These are phyloP conservation scores for Barbarea vulgaris DNA, from an alignment of 345 rosid genomes.

Conservation along the genomic window DNA sequence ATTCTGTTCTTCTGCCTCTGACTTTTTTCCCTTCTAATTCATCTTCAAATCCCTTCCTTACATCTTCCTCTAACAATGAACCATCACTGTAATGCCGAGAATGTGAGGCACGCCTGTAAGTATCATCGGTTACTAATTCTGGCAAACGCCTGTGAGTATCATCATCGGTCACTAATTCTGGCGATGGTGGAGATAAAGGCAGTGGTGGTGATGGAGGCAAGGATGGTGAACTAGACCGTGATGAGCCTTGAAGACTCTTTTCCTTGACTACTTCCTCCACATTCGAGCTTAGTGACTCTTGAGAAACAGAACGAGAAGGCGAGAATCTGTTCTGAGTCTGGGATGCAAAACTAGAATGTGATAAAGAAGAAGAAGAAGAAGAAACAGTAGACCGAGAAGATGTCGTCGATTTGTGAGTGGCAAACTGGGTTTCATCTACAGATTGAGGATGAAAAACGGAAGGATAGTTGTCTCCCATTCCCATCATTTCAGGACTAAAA, in stretches of 20 bases:
- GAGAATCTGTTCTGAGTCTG: slow-evolving; percentile 47
- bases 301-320: slow-evolving; percentile 47
- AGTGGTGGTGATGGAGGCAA: slow-evolving; percentile 32
- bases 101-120: slow-evolving; percentile 24
- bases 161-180: slow-evolving; percentile 10
- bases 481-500: slow-evolving; percentile 50
- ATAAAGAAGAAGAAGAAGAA: slow-evolving; percentile 50
- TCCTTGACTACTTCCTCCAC: slow-evolving; percentile 48
- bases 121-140: slow-evolving; percentile 18
- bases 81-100: slow-evolving; percentile 42
- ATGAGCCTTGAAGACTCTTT: slow-evolving; percentile 41
- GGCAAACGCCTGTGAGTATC: slow-evolving; percentile 23
- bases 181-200: slow-evolving; percentile 27
- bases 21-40: slow-evolving; percentile 17
- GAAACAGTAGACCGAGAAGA: slow-evolving; percentile 53
- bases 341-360: slow-evolving; percentile 49
- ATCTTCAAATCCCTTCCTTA: slow-evolving; percentile 13
- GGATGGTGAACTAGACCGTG: slow-evolving; percentile 41
- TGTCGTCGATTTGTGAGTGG: slow-evolving; percentile 41
- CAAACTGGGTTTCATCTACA: slow-evolving; percentile 60
- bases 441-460: slow-evolving; percentile 62
- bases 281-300: slow-evolving; percentile 46
- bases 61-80: slow-evolving; percentile 31
- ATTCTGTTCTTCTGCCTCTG: slow-evolving; percentile 27
- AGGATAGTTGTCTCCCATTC: slow-evolving; percentile 40